phyloP scores from a whole-genome alignment of 2,329 filamentous ascomycete species.

The Botrytis pseudocinerea region DNA sequence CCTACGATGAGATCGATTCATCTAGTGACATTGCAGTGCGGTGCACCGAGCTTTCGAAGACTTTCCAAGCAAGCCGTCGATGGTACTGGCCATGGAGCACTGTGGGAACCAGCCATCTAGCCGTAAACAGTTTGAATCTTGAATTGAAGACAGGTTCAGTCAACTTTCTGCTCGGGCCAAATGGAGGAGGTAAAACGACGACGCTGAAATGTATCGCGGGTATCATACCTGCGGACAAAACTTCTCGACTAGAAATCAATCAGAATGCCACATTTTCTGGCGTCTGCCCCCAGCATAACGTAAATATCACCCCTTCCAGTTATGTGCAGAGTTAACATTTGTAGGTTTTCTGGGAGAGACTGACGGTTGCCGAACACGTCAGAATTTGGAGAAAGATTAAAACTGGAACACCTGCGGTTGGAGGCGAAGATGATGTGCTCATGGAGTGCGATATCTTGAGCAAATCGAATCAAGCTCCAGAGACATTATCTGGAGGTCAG shows the following conservation, averaged over 20 bases:
- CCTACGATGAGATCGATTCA: background rate
- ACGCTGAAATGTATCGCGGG: background rate
- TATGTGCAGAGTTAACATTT: background rate
- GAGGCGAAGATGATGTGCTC: constrained; percentile 40
- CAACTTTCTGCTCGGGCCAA: background rate
- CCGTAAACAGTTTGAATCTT: background rate
- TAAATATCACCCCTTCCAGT: background rate
- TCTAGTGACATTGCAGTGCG: background rate
- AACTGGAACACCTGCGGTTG: constrained; percentile 40
- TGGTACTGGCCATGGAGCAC: constrained; percentile 7
- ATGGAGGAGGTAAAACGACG: background rate
- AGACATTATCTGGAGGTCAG: constrained; percentile 64
- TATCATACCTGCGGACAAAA: background rate
- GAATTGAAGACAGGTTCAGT: constrained; percentile 2
- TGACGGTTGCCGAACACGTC: constrained; percentile 64
- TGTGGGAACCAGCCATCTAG: background rate
- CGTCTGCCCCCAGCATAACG: background rate
- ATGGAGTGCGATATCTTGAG: background rate
- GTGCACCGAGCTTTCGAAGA: background rate
- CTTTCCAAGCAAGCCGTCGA: background rate
- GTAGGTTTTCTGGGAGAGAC: constrained; percentile 59
- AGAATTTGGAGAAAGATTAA: constrained; percentile 63
- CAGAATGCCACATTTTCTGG: background rate
- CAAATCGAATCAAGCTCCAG: constrained; percentile 41
- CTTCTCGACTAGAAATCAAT: background rate